Conservation (phyloP, 208 protist species). For the Endotrypanum monterogeii region DNA sequence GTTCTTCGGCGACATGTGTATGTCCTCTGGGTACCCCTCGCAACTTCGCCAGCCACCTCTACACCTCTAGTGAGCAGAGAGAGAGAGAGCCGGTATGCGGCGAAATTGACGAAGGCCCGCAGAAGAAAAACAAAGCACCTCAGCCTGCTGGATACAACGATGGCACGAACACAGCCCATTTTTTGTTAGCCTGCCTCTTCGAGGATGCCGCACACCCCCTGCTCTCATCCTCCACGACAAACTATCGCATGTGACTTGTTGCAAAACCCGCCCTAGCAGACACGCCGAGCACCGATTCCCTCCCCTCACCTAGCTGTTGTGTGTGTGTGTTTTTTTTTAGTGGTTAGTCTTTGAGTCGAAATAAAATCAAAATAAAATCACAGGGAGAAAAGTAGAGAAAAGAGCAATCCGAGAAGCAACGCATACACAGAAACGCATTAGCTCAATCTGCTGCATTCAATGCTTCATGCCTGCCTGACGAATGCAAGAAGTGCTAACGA, state of each 20-base stretch:
- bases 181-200: too few relatives aligned
- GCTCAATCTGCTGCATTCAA: neutral
- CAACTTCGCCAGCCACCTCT: neutral
- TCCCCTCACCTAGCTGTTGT: neutral
- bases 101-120: too few relatives aligned
- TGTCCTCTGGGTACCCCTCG: neutral
- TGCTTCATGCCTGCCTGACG: neutral
- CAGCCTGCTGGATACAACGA: too few relatives aligned
- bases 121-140: too few relatives aligned
- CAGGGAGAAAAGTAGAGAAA: slow-evolving; percentile 6
- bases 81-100: too few relatives aligned
- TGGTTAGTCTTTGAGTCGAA: neutral
- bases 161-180: too few relatives aligned
- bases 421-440: neutral
- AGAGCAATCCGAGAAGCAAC: neutral
- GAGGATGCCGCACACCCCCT: too few relatives aligned
- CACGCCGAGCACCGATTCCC: neutral
- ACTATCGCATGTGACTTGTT: neutral
- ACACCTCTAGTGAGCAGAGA: too few relatives aligned
- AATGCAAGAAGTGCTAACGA: neutral
- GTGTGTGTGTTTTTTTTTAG: neutral
- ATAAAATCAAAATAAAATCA: neutral
- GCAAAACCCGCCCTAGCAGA: too few relatives aligned
- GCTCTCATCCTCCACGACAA: neutral
- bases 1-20: neutral